phyloP scores from a whole-genome alignment of 139 green algal genomes.

The Coccomyxa sp. region DNA sequence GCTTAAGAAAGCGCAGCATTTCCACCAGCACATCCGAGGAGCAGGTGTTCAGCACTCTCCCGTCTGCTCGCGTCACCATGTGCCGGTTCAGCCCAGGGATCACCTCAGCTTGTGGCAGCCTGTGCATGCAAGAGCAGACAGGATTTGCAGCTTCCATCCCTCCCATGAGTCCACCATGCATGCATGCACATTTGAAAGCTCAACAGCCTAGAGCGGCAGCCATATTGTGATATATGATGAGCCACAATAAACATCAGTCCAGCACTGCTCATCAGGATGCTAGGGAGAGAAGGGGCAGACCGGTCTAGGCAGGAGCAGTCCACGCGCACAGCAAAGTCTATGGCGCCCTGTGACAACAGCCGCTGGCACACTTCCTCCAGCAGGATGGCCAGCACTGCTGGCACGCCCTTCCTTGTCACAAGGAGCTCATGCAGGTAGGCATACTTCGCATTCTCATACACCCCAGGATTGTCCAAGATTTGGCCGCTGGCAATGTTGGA shows the following conservation, averaged over 20 bases:
- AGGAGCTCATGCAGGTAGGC: conserved; percentile 67
- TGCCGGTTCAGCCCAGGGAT: conserved; percentile 30
- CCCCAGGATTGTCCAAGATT: conserved; percentile 25
- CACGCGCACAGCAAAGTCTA: conserved; percentile 49
- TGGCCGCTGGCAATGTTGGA: conserved; percentile 9
- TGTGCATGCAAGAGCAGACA: conserved; percentile 6
- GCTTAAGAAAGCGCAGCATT: conserved; percentile 73
- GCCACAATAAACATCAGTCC: no score
- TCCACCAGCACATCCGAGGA: conserved; percentile 54
- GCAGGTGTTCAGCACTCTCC: conserved; percentile 53
- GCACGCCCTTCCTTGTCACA: conserved; percentile 39
- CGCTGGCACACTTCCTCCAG: conserved; percentile 48
- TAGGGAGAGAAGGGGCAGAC: background rate
- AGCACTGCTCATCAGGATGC: no score
- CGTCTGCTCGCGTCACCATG: conserved; percentile 16
- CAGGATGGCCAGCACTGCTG: conserved; percentile 57
- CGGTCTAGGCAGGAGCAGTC: conserved; percentile 31
- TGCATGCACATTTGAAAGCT: background rate
- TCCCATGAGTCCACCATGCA: background rate
- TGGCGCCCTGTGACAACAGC: conserved; percentile 40
- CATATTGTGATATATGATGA: no score
- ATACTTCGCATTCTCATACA: conserved; percentile 26
- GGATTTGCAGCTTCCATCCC: background rate
- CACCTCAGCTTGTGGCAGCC: conserved; percentile 18
- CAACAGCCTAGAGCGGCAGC: no score